phyloP scores from a whole-genome alignment of 805 yeast species.

The Maudiozyma bulderi region DNA sequence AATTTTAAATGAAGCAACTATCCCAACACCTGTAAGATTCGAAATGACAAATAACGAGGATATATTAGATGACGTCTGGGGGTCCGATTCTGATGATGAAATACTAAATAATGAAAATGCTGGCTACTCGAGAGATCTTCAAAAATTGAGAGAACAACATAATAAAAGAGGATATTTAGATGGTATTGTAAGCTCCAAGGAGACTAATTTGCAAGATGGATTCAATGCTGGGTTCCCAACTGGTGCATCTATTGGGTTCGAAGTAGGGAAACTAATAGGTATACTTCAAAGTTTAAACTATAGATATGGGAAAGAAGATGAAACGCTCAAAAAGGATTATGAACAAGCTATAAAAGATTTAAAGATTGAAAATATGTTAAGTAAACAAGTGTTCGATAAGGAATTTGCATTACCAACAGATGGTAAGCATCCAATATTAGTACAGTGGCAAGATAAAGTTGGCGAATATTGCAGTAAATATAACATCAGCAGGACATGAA shows the following conservation, averaged over 20 bases:
- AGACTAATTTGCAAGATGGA: constrained; percentile 61
- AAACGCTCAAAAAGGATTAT: constrained; percentile 18
- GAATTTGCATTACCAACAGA: constrained; percentile 31
- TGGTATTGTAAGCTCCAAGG: constrained; percentile 64
- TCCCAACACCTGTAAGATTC: neutral
- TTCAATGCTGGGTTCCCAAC: constrained; percentile 71
- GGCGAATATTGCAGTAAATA: constrained; percentile 13
- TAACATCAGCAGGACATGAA: constrained; percentile 4
- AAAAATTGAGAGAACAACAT: constrained; percentile 50
- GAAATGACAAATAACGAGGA: neutral
- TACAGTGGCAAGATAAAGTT: constrained; percentile 35
- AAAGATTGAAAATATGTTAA: constrained; percentile 47
- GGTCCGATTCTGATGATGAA: constrained; percentile 5
- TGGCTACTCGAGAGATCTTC: constrained; percentile 17
- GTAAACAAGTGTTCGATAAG: constrained; percentile 43
- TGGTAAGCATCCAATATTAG: constrained; percentile 32
- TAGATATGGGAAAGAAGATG: constrained; percentile 13
- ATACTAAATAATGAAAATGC: neutral
- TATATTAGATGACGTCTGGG: constrained; percentile 11
- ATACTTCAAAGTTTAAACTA: constrained; percentile 30
- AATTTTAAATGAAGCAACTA: too few relatives aligned
- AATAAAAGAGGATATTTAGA: constrained; percentile 75
- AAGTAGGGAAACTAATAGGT: constrained; percentile 59
- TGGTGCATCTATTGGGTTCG: constrained; percentile 63
- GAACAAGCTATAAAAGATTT: constrained; percentile 43